phyloP scores from a whole-genome alignment of 495 filamentous ascomycete species.

The Penicillium subrubescens region DNA sequence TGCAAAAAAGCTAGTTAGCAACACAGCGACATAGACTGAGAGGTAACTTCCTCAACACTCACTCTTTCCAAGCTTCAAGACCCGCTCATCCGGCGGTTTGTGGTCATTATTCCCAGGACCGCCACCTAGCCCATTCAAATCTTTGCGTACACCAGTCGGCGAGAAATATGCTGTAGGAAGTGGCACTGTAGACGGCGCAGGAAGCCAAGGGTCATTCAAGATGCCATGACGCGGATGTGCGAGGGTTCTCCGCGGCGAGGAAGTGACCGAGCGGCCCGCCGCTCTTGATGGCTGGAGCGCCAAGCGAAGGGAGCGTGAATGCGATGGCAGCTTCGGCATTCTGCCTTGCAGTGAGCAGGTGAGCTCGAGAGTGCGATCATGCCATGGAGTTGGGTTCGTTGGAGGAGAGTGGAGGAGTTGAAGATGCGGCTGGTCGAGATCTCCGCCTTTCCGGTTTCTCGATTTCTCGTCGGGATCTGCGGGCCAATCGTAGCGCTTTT shows the following conservation, averaged over 20 bases:
- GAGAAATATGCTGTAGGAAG: conserved; percentile 30
- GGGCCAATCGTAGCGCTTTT: conserved; percentile 23
- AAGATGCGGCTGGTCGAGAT: conserved; percentile 8
- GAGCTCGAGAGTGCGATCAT: conserved; percentile 12
- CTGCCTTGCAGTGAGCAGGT: conserved; percentile 19
- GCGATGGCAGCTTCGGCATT: conserved; percentile 40
- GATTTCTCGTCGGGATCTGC: conserved; percentile 13
- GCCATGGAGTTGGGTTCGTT: conserved; percentile 15
- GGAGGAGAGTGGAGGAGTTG: conserved; percentile 9
- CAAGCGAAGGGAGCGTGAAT: conserved; percentile 16
- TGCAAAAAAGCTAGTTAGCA: background rate
- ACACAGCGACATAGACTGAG: background rate
- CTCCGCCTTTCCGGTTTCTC: conserved; percentile 1
- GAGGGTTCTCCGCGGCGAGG: conserved; percentile 27
- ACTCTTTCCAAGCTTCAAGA: conserved; percentile 90
- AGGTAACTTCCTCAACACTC: conserved; percentile 28
- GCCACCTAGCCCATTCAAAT: conserved; percentile 20
- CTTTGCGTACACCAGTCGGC: conserved; percentile 17
- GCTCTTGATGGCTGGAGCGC: conserved; percentile 10
- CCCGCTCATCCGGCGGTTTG: conserved; percentile 71
- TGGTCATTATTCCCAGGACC: conserved; percentile 32
- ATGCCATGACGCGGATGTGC: conserved; percentile 38
- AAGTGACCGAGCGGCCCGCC: conserved; percentile 28
- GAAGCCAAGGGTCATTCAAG: conserved; percentile 33
- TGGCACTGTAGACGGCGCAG: conserved; percentile 21